Base-by-base conservation (phyloP, 768 basidiomycete species). In the Russula compacta region DNA sequence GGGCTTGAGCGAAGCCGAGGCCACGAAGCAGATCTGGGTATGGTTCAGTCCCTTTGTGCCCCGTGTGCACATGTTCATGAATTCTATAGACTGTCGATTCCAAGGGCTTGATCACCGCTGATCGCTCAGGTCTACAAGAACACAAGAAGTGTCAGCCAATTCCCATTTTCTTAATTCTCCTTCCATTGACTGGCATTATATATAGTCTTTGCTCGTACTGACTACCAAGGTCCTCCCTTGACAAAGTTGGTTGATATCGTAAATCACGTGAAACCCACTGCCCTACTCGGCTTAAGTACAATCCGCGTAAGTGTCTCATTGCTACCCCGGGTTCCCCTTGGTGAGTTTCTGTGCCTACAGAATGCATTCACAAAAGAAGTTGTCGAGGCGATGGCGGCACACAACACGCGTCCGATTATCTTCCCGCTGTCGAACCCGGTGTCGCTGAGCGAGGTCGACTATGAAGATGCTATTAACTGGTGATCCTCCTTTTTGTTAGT, bases 381-480 rank as follows among this genome's bases (percentile, higher is more conserved):
- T 55, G 81, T 95, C 53, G 76, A 82, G 60, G 76, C 81, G 2
- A 93, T 97, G 92, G 82, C 84, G n/a, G 78, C 80, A 35, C 79
- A 89, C 68, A 95, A 94, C 73, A 76, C 81, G 8, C 82, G 84
- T 19, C 94, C 94, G 32, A 93, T 95, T 75, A 82, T 95, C 72
- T 95, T 95, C 80, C 90, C 94, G 39, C 82, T 95, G 7, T 92
- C 89, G 40, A 97, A 95, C 76, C 94, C 94, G 32, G 81, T 88
- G 57, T 77, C 78, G n/a, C 77, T 89, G 54, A 86, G 86, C 10
- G 91, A 92, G 70, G 88, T 88, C 71, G 84, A 85, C 38, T 93
- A 88, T 71, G 73, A 81, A 53, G 85, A 91, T 56, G 89, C 89
- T 1, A 81, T 92, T 52, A 75, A 77, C 53, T 78, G 85, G 74